Evolutionary conservation across 306 rosid genomes (phyloP).

Genomic region (apple (Malus domestica)): ASM211411v1 NC_041797.1:13718001-13718500

Average conservation of each 20-base stretch:
- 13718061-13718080: constrained; percentile 15
- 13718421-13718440: constrained; percentile 1
- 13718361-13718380: no score
- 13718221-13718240: neutral
- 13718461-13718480: constrained; percentile 27
- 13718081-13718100: constrained; percentile 35
- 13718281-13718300: constrained; percentile 23
- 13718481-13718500: constrained; percentile 72
- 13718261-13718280: neutral
- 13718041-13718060: constrained; percentile 41
- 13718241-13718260: neutral
- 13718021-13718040: constrained; percentile 38
- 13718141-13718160: neutral
- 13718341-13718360: no score
- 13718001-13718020: constrained; percentile 34
- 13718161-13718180: no score
- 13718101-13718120: neutral
- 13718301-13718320: neutral
- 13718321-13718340: no score
- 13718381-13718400: no score
- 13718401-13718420: neutral
- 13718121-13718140: neutral
- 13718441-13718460: neutral
- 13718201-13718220: neutral
- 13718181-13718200: no score